Percentiles rank a stretch among this genome's conserved stretches.
These are phyloP conservation scores for Phlebopus sp. DNA, from an alignment of 1,284 basidiomycete genomes.

Conservation along the genomic window DNA sequence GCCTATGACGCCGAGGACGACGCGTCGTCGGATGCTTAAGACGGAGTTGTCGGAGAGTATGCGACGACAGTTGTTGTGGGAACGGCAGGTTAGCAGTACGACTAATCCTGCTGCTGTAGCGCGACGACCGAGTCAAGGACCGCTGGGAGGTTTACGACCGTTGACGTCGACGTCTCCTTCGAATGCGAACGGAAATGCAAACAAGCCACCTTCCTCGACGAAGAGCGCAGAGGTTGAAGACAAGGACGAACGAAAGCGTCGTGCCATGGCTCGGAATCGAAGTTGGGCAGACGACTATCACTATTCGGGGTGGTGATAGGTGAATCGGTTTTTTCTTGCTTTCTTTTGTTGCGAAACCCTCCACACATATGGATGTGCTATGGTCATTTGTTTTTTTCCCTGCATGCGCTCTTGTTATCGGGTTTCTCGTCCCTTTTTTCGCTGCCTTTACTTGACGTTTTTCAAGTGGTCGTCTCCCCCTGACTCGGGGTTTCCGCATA, in stretches of 20 bases:
- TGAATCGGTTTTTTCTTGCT: background rate
- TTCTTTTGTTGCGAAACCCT: background rate
- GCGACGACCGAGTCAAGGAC: constrained; percentile 34
- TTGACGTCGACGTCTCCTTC: constrained; percentile 35
- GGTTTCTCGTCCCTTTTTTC: constrained; percentile 1
- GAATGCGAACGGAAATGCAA: constrained; percentile 19
- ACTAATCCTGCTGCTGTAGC: constrained; percentile 40
- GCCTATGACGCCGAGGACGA: constrained; percentile 83
- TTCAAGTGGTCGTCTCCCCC: background rate
- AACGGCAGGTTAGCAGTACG: constrained; percentile 65
- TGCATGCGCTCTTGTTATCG: constrained; percentile 16
- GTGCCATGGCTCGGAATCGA: constrained; percentile 54
- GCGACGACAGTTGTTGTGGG: constrained; percentile 82
- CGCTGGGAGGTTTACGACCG: constrained; percentile 39
- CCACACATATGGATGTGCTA: constrained; percentile 16
- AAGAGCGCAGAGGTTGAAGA: constrained; percentile 27
- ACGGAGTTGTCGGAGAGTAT: constrained; percentile 86
- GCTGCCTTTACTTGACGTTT: constrained; percentile 16
- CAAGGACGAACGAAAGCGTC: constrained; percentile 39
- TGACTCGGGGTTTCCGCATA: too few relatives aligned
- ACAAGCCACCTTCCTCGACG: constrained; percentile 11
- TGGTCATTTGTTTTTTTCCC: constrained; percentile 26
- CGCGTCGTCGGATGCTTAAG: constrained; percentile 78
- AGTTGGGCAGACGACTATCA: constrained; percentile 74
- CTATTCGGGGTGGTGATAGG: constrained; percentile 55